Evolutionary conservation across 148 eudicot species (phyloP).

Genomic region (Vaccinium vitisidaea): DNA sequence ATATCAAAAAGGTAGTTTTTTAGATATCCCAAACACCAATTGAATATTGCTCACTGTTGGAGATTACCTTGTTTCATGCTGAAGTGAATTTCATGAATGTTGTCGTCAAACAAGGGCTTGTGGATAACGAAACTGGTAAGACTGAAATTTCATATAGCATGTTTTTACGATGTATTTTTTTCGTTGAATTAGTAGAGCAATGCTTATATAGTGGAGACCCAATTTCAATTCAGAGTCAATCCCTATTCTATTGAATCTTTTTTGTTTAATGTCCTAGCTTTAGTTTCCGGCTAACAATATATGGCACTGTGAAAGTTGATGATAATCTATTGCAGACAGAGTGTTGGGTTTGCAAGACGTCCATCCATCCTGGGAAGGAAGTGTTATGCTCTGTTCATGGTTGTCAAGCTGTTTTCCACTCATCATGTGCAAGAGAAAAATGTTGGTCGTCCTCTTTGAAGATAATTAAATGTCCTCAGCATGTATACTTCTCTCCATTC

Average conservation of each 20-base stretch:
- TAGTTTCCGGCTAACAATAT: neutral
- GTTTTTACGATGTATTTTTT: neutral
- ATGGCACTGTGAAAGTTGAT: neutral
- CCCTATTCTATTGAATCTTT: neutral
- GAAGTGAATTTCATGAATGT: neutral
- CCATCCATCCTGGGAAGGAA: constrained; percentile 56
- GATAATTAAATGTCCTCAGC: constrained; percentile 83
- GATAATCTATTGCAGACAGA: constrained; percentile 44
- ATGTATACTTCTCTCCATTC: constrained; percentile 44
- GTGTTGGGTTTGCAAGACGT: constrained; percentile 57
- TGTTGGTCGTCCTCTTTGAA: constrained; percentile 32
- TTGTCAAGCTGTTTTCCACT: constrained; percentile 60
- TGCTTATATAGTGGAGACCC: neutral
- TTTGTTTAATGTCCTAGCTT: neutral
- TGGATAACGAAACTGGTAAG: neutral
- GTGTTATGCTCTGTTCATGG: constrained; percentile 61
- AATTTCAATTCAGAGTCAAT: neutral
- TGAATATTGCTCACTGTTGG: neutral
- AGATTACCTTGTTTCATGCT: neutral
- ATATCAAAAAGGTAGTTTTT: neutral
- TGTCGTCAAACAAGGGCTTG: neutral
- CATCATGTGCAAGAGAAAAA: constrained; percentile 52
- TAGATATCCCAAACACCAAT: neutral
- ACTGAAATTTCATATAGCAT: neutral
- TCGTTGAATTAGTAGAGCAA: neutral